Conservation (phyloP, 2,329 filamentous ascomycete species). For the Curvularia lunata region DNA sequence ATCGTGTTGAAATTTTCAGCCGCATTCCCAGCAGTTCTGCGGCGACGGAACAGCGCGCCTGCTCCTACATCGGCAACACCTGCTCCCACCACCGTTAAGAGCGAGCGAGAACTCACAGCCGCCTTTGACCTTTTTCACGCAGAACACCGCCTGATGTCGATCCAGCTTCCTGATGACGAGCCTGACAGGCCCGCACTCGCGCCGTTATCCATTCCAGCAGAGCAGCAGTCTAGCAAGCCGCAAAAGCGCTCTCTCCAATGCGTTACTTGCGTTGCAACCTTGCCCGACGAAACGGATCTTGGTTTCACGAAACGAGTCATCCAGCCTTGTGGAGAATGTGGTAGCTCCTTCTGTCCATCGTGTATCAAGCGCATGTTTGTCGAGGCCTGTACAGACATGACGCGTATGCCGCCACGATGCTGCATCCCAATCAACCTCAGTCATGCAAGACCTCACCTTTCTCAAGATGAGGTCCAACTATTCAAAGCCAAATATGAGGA, state of each 20-base stretch:
- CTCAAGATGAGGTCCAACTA: conserved; percentile 41
- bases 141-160: conserved; percentile 17
- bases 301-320: conserved; percentile 15
- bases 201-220: neutral
- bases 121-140: conserved; percentile 14
- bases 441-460: conserved; percentile 46
- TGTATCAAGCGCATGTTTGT: conserved; percentile 54
- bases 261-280: conserved; percentile 29
- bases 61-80: neutral
- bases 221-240: neutral
- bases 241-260: conserved; percentile 21
- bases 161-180: conserved; percentile 10
- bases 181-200: neutral
- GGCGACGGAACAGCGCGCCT: conserved; percentile 27
- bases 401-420: conserved; percentile 56
- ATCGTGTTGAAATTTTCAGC: conserved; percentile 10
- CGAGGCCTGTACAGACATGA: conserved; percentile 47
- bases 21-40: neutral
- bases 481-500: conserved; percentile 57
- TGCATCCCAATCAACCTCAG: conserved; percentile 54
- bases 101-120: neutral
- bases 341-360: conserved; percentile 39
- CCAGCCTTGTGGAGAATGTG: conserved; percentile 44
- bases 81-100: conserved; percentile 4
- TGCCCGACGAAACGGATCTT: conserved; percentile 17